A percentile compares a stretch with the other conserved stretches of the same genome.
phyloP scores from a whole-genome alignment of 257 asterid species.

The Jacaranda copaia region DNA sequence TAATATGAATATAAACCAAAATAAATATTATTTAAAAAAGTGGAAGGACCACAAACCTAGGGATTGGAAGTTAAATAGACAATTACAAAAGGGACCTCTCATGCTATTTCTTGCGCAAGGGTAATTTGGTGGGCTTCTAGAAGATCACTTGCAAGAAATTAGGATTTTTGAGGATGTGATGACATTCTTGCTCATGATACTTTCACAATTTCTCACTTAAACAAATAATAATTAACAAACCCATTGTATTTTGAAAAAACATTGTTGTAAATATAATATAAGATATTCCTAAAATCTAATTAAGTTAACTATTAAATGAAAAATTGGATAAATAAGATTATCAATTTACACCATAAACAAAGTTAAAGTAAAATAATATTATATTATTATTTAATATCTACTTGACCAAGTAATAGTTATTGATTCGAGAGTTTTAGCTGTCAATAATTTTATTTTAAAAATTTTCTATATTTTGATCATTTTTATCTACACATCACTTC shows the following conservation, averaged over 20 bases:
- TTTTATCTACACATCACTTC: background rate
- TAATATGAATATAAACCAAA: background rate
- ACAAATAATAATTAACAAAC: background rate
- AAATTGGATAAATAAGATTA: background rate
- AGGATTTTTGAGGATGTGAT: background rate
- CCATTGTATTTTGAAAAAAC: background rate
- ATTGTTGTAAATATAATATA: background rate
- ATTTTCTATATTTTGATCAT: background rate
- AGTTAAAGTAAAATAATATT: too few species aligned
- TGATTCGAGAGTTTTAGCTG: background rate
- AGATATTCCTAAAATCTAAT: background rate
- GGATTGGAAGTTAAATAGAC: background rate
- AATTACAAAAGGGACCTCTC: background rate
- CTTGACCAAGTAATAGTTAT: too few species aligned
- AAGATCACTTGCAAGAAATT: constrained; percentile 21
- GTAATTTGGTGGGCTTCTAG: constrained; percentile 37
- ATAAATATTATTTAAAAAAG: background rate
- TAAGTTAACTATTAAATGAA: background rate
- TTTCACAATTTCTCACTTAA: background rate
- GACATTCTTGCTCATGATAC: constrained; percentile 22
- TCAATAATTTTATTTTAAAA: background rate
- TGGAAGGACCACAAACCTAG: background rate
- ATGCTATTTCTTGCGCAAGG: background rate
- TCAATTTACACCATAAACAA: background rate
- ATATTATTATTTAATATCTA: too few species aligned